These are phyloP conservation scores for Clavulina sp. DNA, from an alignment of 768 basidiomycete genomes.

Conservation along the genomic window DNA sequence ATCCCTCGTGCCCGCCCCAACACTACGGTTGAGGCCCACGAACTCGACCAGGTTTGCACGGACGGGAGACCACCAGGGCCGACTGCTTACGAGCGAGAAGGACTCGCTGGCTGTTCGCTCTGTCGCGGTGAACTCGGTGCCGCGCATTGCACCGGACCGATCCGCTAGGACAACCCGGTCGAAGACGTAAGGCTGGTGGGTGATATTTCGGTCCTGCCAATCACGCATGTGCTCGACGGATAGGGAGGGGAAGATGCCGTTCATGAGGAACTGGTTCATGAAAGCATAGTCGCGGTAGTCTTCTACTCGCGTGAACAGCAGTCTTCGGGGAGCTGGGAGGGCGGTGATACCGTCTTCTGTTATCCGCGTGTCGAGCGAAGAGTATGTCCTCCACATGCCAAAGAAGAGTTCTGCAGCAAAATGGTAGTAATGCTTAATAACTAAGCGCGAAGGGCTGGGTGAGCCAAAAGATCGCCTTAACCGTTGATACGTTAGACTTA, in stretches of 20 bases:
- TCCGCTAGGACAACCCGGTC: slow-evolving; percentile 82
- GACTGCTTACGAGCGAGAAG: slow-evolving; percentile 54
- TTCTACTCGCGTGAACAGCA: slow-evolving; percentile 57
- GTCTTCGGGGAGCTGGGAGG: slow-evolving; percentile 54
- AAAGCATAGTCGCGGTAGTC: slow-evolving; percentile 84
- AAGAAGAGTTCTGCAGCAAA: slow-evolving; percentile 86
- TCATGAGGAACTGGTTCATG: slow-evolving; percentile 81
- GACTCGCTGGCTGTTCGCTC: slow-evolving; percentile 63
- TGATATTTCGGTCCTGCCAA: slow-evolving; percentile 62
- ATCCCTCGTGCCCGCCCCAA: slow-evolving; percentile 18
- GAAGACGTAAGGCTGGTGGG: slow-evolving; percentile 54
- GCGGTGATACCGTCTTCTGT: slow-evolving; percentile 43
- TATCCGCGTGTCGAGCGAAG: slow-evolving; percentile 59
- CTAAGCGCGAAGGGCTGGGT: slow-evolving; percentile 20
- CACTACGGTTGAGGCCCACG: slow-evolving; percentile 15
- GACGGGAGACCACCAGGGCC: slow-evolving; percentile 66
- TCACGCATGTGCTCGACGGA: slow-evolving; percentile 68
- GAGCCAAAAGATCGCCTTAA: background rate
- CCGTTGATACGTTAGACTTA: slow-evolving; percentile 20
- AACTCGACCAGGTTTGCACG: slow-evolving; percentile 19
- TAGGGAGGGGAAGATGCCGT: slow-evolving; percentile 61
- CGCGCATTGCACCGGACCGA: slow-evolving; percentile 66
- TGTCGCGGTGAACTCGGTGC: slow-evolving; percentile 45
- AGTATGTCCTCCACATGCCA: slow-evolving; percentile 83
- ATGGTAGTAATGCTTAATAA: slow-evolving; percentile 82